Evolutionary conservation across 2,329 filamentous ascomycete genomes (phyloP).

Genomic region (Aspergillus japonicus): DNA sequence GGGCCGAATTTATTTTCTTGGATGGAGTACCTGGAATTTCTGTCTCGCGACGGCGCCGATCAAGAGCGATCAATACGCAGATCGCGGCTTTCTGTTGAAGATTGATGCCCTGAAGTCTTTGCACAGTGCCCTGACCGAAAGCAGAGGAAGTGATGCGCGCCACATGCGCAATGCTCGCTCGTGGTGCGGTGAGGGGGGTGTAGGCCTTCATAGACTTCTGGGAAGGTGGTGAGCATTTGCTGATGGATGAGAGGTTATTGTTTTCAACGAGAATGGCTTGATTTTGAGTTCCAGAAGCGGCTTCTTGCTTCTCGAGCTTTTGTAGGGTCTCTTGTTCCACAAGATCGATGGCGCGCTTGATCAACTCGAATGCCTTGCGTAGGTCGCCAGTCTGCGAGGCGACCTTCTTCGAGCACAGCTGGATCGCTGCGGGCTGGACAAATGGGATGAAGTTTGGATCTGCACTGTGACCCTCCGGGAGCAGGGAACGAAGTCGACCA

Average conservation of each 20-base stretch:
- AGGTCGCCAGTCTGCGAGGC: conserved; percentile 91
- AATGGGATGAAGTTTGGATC: conserved; percentile 71
- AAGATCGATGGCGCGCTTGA: conserved; percentile 82
- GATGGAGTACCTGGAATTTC: conserved; percentile 55
- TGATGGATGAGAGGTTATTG: conserved; percentile 63
- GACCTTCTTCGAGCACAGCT: conserved; percentile 91
- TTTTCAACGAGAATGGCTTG: conserved; percentile 80
- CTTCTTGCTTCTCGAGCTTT: conserved; percentile 63
- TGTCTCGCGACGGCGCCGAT: conserved; percentile 62
- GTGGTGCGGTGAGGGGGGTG: conserved; percentile 77
- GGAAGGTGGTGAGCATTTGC: conserved; percentile 40
- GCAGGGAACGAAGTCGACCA: conserved; percentile 72
- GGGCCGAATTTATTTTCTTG: conserved; percentile 60
- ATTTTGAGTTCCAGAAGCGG: conserved; percentile 61
- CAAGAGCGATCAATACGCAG: conserved; percentile 83
- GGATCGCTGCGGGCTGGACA: conserved; percentile 88
- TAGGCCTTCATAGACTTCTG: conserved; percentile 50
- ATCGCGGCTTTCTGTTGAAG: conserved; percentile 94
- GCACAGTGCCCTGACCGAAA: conserved; percentile 83
- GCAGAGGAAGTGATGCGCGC: conserved; percentile 86
- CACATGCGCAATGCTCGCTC: conserved; percentile 85
- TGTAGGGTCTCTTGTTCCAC: conserved; percentile 80
- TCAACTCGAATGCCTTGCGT: conserved; percentile 92
- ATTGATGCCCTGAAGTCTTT: conserved; percentile 83
- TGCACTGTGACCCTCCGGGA: conserved; percentile 48